Evolutionary conservation across 148 eudicot genomes (phyloP), one percentile per base, ranked within the genome.

Genomic region (Arctostaphylos glauca): DNA sequence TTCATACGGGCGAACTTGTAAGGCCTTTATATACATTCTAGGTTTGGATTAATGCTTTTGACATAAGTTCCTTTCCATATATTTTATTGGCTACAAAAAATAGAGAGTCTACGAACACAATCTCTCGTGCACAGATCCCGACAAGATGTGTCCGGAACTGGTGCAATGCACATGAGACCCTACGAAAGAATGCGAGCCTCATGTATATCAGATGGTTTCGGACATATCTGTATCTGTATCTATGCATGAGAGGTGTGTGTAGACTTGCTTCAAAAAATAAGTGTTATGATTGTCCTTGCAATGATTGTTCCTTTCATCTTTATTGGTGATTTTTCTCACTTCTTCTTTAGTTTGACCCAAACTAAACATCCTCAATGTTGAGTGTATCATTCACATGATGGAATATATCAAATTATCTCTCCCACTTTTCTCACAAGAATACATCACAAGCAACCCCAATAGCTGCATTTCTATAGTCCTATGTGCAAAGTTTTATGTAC

Each of bases 1-100:
- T 89, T 58, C 38, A 70, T 75, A 64, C 93, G 2, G 94, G 98
- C 9, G 99, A 96, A 84, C 94, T 92, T 81, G 99, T 96, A 91
- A 90, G 95, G 64, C 79, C 81, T 76, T 86, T 79, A 38, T 56
- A 25, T 23, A 58, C 62, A 82, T 4, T 48, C 56, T 71, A 58
- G 60, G 15, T 47, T 78, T 70, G n/a, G 43, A 47, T 16, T 46
- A 43, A 49, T 41, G 43, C 8, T 44, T 77, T 83, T 44, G 13
- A 76, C 68, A 10, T 18, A 43, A 47, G 67, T n/a, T 46, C 46
- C 18, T 13, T 52, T 19, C 14, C n/a, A 6, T 41, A 44, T 25
- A 23, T 5, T 64, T 66, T 14, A 2, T 52, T 80, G 48, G 21
- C 18, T 6, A 31, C 47, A 43, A 21, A 62, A 78, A 23, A 21